phyloP scores from a whole-genome alignment of 2,329 filamentous ascomycete species.

The Arthroderma sp. region DNA sequence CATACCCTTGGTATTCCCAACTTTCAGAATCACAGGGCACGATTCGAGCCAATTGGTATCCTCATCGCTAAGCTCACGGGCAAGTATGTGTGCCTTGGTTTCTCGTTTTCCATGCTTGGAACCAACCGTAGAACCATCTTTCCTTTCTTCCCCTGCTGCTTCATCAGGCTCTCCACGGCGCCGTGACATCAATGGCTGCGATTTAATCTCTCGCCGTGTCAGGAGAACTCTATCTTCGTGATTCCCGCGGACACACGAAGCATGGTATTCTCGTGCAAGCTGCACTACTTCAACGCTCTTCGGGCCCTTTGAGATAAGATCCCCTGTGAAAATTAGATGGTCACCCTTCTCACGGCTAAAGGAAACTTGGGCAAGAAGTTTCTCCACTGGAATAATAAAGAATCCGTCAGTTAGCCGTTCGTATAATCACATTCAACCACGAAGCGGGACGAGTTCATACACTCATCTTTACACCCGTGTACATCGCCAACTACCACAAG shows the following conservation, averaged over 20 bases:
- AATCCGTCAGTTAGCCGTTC: slow-evolving; percentile 4
- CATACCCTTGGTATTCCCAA: slow-evolving; percentile 50
- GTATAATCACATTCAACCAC: background rate
- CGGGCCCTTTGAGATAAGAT: slow-evolving; percentile 77
- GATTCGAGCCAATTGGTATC: slow-evolving; percentile 58
- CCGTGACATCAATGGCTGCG: background rate
- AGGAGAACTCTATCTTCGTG: slow-evolving; percentile 81
- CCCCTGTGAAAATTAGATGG: slow-evolving; percentile 64
- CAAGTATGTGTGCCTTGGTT: slow-evolving; percentile 38
- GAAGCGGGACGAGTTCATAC: slow-evolving; percentile 35
- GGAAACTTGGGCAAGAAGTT: slow-evolving; percentile 53
- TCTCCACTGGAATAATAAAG: slow-evolving; percentile 27
- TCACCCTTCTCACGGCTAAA: slow-evolving; percentile 51
- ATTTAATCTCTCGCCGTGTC: slow-evolving; percentile 39
- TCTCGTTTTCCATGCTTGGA: slow-evolving; percentile 11
- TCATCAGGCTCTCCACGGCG: background rate
- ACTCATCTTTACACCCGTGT: slow-evolving; percentile 67
- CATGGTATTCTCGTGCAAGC: slow-evolving; percentile 58
- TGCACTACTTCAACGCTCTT: slow-evolving; percentile 68
- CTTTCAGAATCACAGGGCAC: slow-evolving; percentile 65
- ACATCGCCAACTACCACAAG: slow-evolving; percentile 83
- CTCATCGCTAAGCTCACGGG: slow-evolving; percentile 44
- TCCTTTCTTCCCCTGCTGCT: slow-evolving; percentile 9
- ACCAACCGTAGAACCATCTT: background rate
- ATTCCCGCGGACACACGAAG: slow-evolving; percentile 78